Evolutionary conservation across 306 rosid species (phyloP).

Genomic region (Trichosanthes truncata): DNA sequence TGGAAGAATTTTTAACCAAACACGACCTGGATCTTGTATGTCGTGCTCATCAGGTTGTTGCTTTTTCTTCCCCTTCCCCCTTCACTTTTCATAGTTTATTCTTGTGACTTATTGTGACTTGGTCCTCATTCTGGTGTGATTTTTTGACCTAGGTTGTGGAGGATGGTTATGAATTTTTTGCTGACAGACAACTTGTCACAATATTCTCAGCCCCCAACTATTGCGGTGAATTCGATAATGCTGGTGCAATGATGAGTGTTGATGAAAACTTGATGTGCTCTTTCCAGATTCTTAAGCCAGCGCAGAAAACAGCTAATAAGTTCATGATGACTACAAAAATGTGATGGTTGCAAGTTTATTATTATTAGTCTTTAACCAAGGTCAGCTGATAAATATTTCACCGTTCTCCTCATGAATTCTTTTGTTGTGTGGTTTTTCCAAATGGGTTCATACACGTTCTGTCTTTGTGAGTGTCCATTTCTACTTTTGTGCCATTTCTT

Average conservation of each 20-base stretch:
- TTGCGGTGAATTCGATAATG: slow-evolving; percentile 89
- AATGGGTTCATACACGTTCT: background rate
- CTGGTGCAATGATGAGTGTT: slow-evolving; percentile 95
- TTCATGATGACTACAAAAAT: slow-evolving; percentile 46
- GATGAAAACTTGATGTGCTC: slow-evolving; percentile 90
- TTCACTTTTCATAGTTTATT: background rate
- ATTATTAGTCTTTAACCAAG: slow-evolving; percentile 25
- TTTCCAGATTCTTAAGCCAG: slow-evolving; percentile 90
- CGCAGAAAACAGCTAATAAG: slow-evolving; percentile 52
- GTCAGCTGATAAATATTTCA: slow-evolving; percentile 27
- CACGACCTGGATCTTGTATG: slow-evolving; percentile 88
- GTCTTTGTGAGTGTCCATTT: background rate
- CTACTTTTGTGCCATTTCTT: background rate
- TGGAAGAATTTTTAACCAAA: slow-evolving; percentile 57
- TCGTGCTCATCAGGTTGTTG: slow-evolving; percentile 83
- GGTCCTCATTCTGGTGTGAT: slow-evolving; percentile 17
- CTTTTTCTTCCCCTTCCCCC: background rate
- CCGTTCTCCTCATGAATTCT: background rate
- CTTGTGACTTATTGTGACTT: slow-evolving; percentile 1
- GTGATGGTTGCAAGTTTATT: slow-evolving; percentile 31
- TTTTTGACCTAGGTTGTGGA: slow-evolving; percentile 64
- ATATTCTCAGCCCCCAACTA: slow-evolving; percentile 87
- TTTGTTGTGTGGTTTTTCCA: background rate
- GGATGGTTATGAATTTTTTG: slow-evolving; percentile 92
- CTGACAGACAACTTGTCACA: slow-evolving; percentile 82